Base-by-base conservation (phyloP, 257 asterid species). In the Penstemon eatonii region DNA sequence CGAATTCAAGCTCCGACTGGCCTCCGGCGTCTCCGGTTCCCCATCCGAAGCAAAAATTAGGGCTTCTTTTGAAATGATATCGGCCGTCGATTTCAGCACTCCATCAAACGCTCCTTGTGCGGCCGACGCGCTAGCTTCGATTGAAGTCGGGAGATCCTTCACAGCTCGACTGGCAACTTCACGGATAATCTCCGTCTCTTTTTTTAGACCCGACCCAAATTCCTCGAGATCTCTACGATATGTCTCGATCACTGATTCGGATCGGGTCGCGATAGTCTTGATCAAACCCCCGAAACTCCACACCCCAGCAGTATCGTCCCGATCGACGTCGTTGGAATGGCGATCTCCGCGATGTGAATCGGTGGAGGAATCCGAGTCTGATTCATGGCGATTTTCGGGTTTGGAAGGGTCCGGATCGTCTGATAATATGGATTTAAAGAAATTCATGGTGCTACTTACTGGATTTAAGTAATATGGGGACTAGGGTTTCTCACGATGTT, bases 151-250 rank as follows among this genome's bases (percentile, higher is more conserved):
- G 53, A 92, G 90, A 50, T 89, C 97, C 82, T 86, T 87, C 76
- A 88, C 97, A 44, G 97, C 97, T n/a, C 91, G 92, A 81, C 78
- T 81, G 3, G 98, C 96, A 0, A 79, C 85, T 61, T 89, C 98
- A 9, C 96, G 89, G 81, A 92, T 66, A 12, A 85, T 63, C n/a
- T 78, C 90, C 39, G 89, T 83, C 81, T 92, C 98, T 66, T 88
- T 90, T 68, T 67, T 84, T 18, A 92, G 79, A 7, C 97, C 97
- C 68, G 84, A 78, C 56, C 93, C 82, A 65, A 92, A 92, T 78
- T 90, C 98, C 79, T 76, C 70, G 8, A 92, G 87, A 80, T 92
- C 98, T 40, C 75, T 81, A 8, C 89, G 88, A 80, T 90, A 92
- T 0, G 85, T 78, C 69, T 89, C 93, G 80, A 92, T 81, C 60